Base-by-base conservation (phyloP, 202 grass and related monocot genomes). In the Cymbopogon flexuosus region DNA sequence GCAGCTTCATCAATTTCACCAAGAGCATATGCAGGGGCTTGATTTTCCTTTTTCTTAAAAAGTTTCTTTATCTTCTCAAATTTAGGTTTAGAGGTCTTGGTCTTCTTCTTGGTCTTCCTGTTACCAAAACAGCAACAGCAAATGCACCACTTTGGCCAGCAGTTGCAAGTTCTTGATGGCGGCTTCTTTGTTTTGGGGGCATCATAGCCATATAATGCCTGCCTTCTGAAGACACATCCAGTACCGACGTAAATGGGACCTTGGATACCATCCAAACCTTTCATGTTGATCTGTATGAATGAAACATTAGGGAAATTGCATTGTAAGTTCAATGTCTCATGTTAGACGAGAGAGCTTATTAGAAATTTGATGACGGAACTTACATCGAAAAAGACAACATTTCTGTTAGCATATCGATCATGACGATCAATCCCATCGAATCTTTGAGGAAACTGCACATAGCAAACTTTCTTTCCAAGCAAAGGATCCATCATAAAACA, bases 401-500 rank as follows among this genome's bases (percentile, higher is more conserved):
- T 97, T 69, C 91, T 84, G 65, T 97, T 97, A 36, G 94, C 94
- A 84, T 97, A 97, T 90, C 94, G 94, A 93, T 97, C 94, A 29
- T 97, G 91, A 71, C 94, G 94, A 71, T 97, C 94, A 72, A 97
- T 97, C 51, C 91, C 91, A 82, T 97, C 94, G 2, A 97, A 97
- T 72, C 94, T 93, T 67, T 97, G 94, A 60, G 94, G 94, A 60
- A 97, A 97, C 79, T 97, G 94, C 79, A 97, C 94, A 62, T 91
- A 97, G 71, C 94, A 97, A 59, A 89, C 85, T 85, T 89, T 97
- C 87, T 97, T 97, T 57, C 87, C 91, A 7, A 94, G 80, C 82
- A 97, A 83, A 65, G 94, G 94, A 75, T 97, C 94, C 94, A 97
- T 97, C 94, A 97, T 97, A 66, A 97, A 97, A 81, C 94, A 97